Evolutionary conservation across 805 yeast genomes (phyloP), one percentile per base, ranked within the genome.

Genomic region (Hemisphaericaspora nanyangensis): DNA sequence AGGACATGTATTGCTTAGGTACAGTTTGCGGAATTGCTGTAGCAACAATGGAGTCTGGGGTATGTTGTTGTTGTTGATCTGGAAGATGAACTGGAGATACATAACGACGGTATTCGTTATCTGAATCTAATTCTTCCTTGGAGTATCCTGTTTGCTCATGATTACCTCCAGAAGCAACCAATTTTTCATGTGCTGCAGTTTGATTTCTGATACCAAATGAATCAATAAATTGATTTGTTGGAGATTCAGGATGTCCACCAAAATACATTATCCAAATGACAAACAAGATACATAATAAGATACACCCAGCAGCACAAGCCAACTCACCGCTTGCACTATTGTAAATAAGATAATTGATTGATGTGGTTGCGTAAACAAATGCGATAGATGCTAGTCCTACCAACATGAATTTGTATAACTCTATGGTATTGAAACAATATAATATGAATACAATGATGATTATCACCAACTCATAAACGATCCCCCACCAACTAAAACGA

Each of bases 401-500:
- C 29, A 80, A 56, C 29, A 79, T 71, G 44, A 68, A 62, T 50
- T 83, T 76, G 65, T 93, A 87, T 44, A 77, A 70, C 55, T 85
- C 88, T 43, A 87, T 68, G 31, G 79, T 63, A 60, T 84, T 82
- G 52, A 58, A 79, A 55, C 59, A 72, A 61, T 76, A 87, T 46
- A 79, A 67, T 40, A 70, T 50, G 30, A 73, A 71, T 43, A 76
- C 70, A 16, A 70, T 57, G 5, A 78, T 49, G 16, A 85, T 71
- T 30, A 87, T 49, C 22, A 86, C 45, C 16, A 89, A 66, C 61
- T 91, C 81, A 55, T 79, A 93, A 2, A 85, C 90, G 5, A 93
- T 60, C 1, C 95, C 95, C 99, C 99, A 93, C 99, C 99, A 91
- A 4, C 93, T 78, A 61, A 91, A 85, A 47, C 79, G 77, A 1